Evolutionary conservation across 768 basidiomycete species (phyloP).

Genomic region (Mycena pura): DNA sequence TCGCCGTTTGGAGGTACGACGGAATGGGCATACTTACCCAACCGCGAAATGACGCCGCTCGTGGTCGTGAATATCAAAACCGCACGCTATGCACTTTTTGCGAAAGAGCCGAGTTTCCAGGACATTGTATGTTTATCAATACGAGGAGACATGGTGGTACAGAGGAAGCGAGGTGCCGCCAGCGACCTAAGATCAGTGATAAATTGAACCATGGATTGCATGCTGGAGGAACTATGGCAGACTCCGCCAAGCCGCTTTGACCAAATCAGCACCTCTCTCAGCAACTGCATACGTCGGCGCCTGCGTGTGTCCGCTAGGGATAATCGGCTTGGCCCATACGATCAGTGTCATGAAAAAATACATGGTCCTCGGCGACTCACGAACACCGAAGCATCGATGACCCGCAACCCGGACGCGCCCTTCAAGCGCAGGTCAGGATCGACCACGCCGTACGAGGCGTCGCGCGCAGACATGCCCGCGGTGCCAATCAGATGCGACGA

Average conservation of each 20-base stretch:
- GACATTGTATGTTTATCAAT: too few species aligned
- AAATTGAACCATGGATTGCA: too few species aligned
- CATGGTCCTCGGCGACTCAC: slow-evolving; percentile 23
- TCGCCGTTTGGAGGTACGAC: too few species aligned
- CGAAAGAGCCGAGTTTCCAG: too few species aligned
- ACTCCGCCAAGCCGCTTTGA: slow-evolving; percentile 2
- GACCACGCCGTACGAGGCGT: slow-evolving; percentile 11
- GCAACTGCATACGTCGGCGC: not conserved
- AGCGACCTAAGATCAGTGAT: too few species aligned
- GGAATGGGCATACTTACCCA: too few species aligned
- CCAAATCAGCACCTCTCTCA: not conserved
- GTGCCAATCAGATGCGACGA: slow-evolving; percentile 27
- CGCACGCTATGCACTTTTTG: too few species aligned
- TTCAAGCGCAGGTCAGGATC: slow-evolving; percentile 2
- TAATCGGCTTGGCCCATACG: not conserved
- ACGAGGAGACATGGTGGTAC: too few species aligned
- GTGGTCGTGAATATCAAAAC: too few species aligned
- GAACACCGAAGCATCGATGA: slow-evolving; percentile 41
- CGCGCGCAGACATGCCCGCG: slow-evolving; percentile 25
- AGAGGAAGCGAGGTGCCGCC: too few species aligned
- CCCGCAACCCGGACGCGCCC: slow-evolving; percentile 33
- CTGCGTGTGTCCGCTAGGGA: not conserved
- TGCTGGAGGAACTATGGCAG: too few species aligned
- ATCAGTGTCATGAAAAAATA: not conserved
- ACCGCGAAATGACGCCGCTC: too few species aligned